These are phyloP conservation scores for Macrotyloma uniflorum DNA, from an alignment of 306 rosid species.

Conservation along the genomic window DNA sequence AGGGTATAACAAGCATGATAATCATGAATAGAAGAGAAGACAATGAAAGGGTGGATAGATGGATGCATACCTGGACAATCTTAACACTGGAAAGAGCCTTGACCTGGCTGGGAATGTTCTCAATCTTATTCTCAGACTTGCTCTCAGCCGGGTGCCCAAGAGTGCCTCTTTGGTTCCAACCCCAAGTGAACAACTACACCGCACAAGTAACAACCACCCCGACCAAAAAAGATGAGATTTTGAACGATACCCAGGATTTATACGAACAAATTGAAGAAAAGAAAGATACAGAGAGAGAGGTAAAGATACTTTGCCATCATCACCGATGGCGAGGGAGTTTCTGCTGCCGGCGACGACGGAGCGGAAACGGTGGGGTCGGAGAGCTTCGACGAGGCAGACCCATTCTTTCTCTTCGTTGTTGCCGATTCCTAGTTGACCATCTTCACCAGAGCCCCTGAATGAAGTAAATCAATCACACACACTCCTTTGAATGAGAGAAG, in stretches of 20 bases:
- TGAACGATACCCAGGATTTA: background rate
- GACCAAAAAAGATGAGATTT: background rate
- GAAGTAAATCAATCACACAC: conserved; percentile 5
- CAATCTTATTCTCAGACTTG: conserved; percentile 85
- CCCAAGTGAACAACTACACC: conserved; percentile 93
- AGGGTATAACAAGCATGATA: background rate
- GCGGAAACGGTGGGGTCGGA: conserved; percentile 53
- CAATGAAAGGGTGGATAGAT: background rate
- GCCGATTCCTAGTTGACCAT: conserved; percentile 90
- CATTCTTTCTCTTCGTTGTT: conserved; percentile 75
- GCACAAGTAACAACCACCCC: background rate
- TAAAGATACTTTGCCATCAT: conserved; percentile 75
- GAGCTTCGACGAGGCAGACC: conserved; percentile 64
- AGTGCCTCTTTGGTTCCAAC: conserved; percentile 99
- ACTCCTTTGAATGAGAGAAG: background rate
- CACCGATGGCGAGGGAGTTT: conserved; percentile 86
- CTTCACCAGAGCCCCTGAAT: conserved; percentile 97
- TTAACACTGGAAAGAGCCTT: conserved; percentile 75
- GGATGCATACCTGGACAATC: conserved; percentile 73
- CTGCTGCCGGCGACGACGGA: conserved; percentile 95
- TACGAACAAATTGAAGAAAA: background rate
- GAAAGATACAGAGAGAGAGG: background rate
- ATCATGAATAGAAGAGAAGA: background rate
- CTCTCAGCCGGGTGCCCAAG: conserved; percentile 79
- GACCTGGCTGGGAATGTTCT: conserved; percentile 92